Conservation (phyloP, 2,329 filamentous ascomycete species). For the Colletotrichum camelliae region DNA sequence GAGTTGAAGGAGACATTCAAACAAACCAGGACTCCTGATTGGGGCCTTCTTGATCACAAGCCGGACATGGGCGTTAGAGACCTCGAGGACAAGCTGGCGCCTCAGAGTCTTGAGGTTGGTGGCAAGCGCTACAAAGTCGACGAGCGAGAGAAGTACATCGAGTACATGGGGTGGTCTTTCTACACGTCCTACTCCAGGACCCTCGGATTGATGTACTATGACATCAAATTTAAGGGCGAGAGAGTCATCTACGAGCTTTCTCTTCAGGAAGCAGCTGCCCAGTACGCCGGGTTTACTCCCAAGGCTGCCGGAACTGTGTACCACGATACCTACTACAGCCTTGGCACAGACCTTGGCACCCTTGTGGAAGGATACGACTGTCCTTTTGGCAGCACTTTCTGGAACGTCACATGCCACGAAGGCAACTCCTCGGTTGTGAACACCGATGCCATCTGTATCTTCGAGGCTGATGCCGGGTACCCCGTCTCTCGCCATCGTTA, state of each 20-base stretch:
- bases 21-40: slow-evolving; percentile 37
- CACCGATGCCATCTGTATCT: slow-evolving; percentile 42
- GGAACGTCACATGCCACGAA: slow-evolving; percentile 36
- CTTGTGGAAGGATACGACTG: slow-evolving; percentile 49
- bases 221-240: slow-evolving; percentile 56
- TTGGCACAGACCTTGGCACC: slow-evolving; percentile 39
- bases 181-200: slow-evolving; percentile 50
- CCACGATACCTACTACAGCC: slow-evolving; percentile 44
- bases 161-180: slow-evolving; percentile 59
- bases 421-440: slow-evolving; percentile 33
- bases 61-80: slow-evolving; percentile 33
- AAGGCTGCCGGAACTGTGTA: slow-evolving; percentile 47
- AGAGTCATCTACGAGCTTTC: slow-evolving; percentile 58
- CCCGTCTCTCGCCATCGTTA: slow-evolving; percentile 40
- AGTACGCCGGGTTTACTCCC: slow-evolving; percentile 54
- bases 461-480: slow-evolving; percentile 40
- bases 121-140: slow-evolving; percentile 50
- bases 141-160: slow-evolving; percentile 48
- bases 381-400: slow-evolving; percentile 41
- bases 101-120: slow-evolving; percentile 40
- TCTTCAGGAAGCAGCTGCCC: slow-evolving; percentile 57
- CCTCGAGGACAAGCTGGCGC: slow-evolving; percentile 39
- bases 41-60: slow-evolving; percentile 39
- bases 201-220: slow-evolving; percentile 51
- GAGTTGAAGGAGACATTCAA: slow-evolving; percentile 38